Base-by-base conservation (phyloP, 2,329 filamentous ascomycete species). In the Cladosporium sp. region DNA sequence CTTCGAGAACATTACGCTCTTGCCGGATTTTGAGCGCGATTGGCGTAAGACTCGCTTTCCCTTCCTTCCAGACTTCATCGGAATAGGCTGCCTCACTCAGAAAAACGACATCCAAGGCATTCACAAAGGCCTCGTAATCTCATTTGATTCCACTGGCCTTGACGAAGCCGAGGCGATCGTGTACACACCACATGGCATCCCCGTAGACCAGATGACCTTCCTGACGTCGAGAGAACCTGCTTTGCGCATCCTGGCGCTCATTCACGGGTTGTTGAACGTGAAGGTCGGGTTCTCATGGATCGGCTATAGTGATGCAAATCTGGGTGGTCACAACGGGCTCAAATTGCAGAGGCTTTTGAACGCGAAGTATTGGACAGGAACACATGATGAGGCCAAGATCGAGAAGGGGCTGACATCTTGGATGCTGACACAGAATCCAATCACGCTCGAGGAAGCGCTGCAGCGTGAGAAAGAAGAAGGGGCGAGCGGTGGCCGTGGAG, bases 221-320 rank as follows among this genome's bases (percentile, higher is more conserved):
- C 67, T 87, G 7, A 70, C 71, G 0, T 62, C 62, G 0, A 78
- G 80, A 1, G 67, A 72, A 0, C 82, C 82, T 0, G 70, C 75
- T 0, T 70, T 88, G 30, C 69, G 74, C 2, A 80, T 80, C 0
- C 75, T 88, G 0, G 84, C 83, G 0, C 77, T 89, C 51, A 71
- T 88, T 7, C 86, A 88, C 69, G 85, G 86, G 0, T 72, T 88
- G 8, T 82, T 88, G 65, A 83, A 87, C 64, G 80, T 88, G 5
- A 76, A 76, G n/a, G 71, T 82, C 19, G 73, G 73, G 1, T 58
- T 64, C 5, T 59, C 60, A 11, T 64, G 49, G 17, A 64, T 65
- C 12, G 59, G 61, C 47, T 67, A 70, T 5, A 70, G 74, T 19
- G 84, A 87, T 69, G 73, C 87, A 36, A 88, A 88, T 61, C 78